These are phyloP conservation scores for Durusdinium trenchii DNA, from an alignment of 73 alveolate genomes.

Conservation along the genomic window DNA sequence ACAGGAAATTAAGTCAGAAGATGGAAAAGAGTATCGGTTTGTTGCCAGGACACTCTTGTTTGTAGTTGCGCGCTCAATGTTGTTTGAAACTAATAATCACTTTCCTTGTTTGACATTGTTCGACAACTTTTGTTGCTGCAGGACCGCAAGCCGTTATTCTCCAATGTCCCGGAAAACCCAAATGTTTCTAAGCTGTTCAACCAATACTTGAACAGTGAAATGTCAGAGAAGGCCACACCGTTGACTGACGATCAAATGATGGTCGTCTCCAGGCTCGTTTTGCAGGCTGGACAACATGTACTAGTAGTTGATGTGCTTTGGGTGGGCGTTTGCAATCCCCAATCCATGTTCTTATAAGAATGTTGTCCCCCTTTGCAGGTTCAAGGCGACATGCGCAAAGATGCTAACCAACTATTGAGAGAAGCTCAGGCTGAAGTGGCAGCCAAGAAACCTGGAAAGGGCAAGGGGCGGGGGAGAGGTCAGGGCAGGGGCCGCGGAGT, in stretches of 20 bases:
- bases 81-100: too few species aligned
- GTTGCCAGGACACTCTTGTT: constrained; percentile 33
- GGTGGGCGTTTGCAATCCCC: background rate
- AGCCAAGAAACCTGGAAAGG: background rate
- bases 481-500: background rate
- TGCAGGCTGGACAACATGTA: background rate
- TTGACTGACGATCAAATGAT: background rate
- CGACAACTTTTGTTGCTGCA: background rate
- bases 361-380: background rate
- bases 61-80: too few species aligned
- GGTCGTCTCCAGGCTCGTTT: background rate
- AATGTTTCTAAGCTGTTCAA: background rate
- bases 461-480: background rate
- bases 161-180: background rate
- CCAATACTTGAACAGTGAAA: background rate
- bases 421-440: background rate
- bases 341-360: background rate
- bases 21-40: background rate
- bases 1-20: background rate
- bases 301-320: background rate
- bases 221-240: background rate
- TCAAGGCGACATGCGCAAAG: constrained; percentile 15
- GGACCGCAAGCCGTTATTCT: constrained; percentile 28
- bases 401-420: background rate
- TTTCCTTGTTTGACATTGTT: too few species aligned